Evolutionary conservation across 1,284 basidiomycete genomes (phyloP).

Genomic region (Vanrija humicola): DNA sequence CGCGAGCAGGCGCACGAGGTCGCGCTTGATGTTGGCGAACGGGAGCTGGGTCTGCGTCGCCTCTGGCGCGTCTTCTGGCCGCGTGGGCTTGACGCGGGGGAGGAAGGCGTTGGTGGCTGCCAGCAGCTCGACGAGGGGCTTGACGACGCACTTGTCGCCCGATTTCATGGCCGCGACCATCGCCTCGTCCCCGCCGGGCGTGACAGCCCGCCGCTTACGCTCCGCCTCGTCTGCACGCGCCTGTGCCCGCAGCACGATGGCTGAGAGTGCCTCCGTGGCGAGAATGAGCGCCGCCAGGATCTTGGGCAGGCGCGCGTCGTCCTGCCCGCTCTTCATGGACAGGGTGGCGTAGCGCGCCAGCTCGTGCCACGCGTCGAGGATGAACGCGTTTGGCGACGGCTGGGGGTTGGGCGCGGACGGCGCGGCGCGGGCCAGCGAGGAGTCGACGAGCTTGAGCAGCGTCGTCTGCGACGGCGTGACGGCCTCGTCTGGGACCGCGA

Average conservation of each 20-base stretch:
- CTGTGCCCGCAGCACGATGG: slow-evolving; percentile 49
- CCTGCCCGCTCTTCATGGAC: slow-evolving; percentile 25
- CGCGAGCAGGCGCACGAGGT: slow-evolving; percentile 74
- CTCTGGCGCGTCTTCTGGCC: slow-evolving; percentile 30
- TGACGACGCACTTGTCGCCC: slow-evolving; percentile 52
- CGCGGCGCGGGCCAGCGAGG: slow-evolving; percentile 55
- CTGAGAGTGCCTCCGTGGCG: slow-evolving; percentile 57
- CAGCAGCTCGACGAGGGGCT: slow-evolving; percentile 63
- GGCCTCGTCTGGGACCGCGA: slow-evolving; percentile 56
- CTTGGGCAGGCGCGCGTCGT: slow-evolving; percentile 51
- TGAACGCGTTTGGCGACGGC: slow-evolving; percentile 17
- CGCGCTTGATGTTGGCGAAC: slow-evolving; percentile 59
- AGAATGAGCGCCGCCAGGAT: slow-evolving; percentile 75
- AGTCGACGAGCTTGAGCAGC: slow-evolving; percentile 79
- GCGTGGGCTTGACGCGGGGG: slow-evolving; percentile 63
- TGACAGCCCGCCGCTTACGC: not conserved
- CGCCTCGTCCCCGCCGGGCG: slow-evolving; percentile 18
- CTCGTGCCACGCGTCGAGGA: slow-evolving; percentile 16
- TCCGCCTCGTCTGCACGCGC: slow-evolving; percentile 1
- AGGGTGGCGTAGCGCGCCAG: slow-evolving; percentile 25
- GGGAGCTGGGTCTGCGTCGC: slow-evolving; percentile 50
- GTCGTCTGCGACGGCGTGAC: slow-evolving; percentile 76
- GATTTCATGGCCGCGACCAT: slow-evolving; percentile 29
- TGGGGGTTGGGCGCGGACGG: slow-evolving; percentile 1
- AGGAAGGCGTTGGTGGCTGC: slow-evolving; percentile 66